Conservation (phyloP, 768 basidiomycete genomes). For the Dictyophora rubrovolvata region DNA sequence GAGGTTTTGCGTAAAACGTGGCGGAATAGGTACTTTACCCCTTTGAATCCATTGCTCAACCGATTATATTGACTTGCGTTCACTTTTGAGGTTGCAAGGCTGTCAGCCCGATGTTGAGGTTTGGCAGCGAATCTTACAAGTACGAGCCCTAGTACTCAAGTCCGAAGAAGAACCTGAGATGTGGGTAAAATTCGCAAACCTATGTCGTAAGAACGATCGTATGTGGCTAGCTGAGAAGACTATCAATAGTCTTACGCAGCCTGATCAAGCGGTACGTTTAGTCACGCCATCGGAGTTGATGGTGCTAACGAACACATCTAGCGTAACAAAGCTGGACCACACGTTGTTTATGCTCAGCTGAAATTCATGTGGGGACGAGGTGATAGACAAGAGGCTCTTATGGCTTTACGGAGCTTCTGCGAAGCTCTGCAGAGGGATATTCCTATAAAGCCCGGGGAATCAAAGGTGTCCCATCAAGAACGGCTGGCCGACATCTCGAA, state of each 20-base stretch:
- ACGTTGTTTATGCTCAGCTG: constrained; percentile 92
- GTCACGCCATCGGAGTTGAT: not conserved
- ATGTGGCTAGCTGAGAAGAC: constrained; percentile 96
- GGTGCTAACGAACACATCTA: constrained; percentile 6
- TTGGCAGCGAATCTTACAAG: constrained; percentile 96
- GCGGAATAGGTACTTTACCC: constrained; percentile 82
- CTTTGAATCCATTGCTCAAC: not conserved
- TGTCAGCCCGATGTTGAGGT: constrained; percentile 98
- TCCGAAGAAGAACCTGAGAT: constrained; percentile 92
- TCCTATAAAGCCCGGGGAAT: constrained; percentile 44
- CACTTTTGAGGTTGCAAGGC: constrained; percentile 63
- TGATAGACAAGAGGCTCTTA: constrained; percentile 65
- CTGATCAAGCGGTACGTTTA: constrained; percentile 11
- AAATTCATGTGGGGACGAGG: constrained; percentile 94
- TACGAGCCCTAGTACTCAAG: constrained; percentile 83
- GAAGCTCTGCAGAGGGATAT: constrained; percentile 66
- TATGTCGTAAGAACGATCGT: constrained; percentile 90
- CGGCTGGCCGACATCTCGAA: constrained; percentile 58
- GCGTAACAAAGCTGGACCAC: constrained; percentile 67
- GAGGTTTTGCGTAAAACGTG: constrained; percentile 86
- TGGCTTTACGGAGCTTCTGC: constrained; percentile 75
- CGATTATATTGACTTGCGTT: not conserved
- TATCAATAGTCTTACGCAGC: constrained; percentile 39
- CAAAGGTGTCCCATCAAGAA: constrained; percentile 7
- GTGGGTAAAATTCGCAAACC: constrained; percentile 99